Percentiles rank a stretch among this genome's conserved stretches.
Conservation (phyloP, 257 asterid species). For the Scutellaria galericulata region DNA sequence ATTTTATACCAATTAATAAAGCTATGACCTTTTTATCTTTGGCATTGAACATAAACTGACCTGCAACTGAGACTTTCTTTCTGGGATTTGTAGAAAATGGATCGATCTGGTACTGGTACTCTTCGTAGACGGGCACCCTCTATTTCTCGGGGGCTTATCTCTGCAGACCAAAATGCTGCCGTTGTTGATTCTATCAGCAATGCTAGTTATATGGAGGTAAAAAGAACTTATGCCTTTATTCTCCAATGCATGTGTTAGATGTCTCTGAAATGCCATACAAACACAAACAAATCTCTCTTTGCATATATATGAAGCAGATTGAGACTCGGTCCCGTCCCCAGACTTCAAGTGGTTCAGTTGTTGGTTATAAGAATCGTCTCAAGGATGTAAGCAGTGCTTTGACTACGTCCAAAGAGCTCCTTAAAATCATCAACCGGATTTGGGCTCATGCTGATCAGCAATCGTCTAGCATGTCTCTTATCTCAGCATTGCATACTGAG, state of each 20-base stretch:
- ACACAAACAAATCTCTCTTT: neutral
- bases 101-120: slow-evolving; percentile 68
- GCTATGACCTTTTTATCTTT: neutral
- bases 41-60: neutral
- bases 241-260: slow-evolving; percentile 4
- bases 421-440: slow-evolving; percentile 79
- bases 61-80: slow-evolving; percentile 6
- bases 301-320: slow-evolving; percentile 46
- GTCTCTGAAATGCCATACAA: neutral
- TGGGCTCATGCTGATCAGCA: slow-evolving; percentile 86
- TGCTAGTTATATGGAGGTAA: slow-evolving; percentile 89
- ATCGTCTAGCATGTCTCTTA: slow-evolving; percentile 77
- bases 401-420: slow-evolving; percentile 91
- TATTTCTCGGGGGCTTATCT: slow-evolving; percentile 59
- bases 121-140: slow-evolving; percentile 64
- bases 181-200: slow-evolving; percentile 70
- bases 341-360: slow-evolving; percentile 57
- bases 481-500: slow-evolving; percentile 94
- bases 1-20: neutral
- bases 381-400: slow-evolving; percentile 87
- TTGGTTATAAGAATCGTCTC: slow-evolving; percentile 55
- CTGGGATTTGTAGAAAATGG: slow-evolving; percentile 64
- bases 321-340: slow-evolving; percentile 81
- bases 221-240: neutral
- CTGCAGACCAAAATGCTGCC: slow-evolving; percentile 48